Percentiles rank a stretch among this genome's conserved stretches.
Evolutionary conservation across 75 land plant species (phyloP).

Genomic region (Picea sitchensis): DNA sequence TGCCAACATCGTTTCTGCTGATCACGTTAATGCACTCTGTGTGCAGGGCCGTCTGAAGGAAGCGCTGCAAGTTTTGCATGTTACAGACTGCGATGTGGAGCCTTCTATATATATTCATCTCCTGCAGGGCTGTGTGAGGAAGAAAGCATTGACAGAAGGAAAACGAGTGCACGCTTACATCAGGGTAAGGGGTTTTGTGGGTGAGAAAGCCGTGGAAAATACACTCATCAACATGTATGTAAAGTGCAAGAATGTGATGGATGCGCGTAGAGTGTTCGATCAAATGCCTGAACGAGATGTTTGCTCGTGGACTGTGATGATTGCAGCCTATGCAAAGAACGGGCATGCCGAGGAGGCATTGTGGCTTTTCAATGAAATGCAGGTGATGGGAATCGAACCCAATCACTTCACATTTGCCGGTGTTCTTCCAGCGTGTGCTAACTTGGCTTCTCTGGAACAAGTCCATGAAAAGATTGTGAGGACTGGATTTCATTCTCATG

Average conservation of each 20-base stretch:
- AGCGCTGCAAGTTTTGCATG: no score
- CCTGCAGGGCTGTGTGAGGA: no score
- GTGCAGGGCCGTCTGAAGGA: no score
- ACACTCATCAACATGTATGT: slow-evolving; percentile 21
- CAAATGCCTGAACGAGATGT: slow-evolving; percentile 12
- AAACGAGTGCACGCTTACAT: no score
- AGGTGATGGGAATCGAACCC: slow-evolving; percentile 7
- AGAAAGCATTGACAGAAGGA: no score
- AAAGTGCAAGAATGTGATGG: slow-evolving; percentile 19
- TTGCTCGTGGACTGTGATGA: slow-evolving; percentile 17
- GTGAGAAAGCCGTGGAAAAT: not conserved
- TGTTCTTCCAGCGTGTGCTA: not conserved
- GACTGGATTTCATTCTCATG: not conserved
- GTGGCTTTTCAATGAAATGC: slow-evolving; percentile 25
- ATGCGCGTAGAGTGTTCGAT: slow-evolving; percentile 17
- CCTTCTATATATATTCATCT: no score
- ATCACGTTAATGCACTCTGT: no score
- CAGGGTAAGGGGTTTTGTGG: no score
- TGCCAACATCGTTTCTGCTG: no score
- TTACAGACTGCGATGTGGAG: no score
- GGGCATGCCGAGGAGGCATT: slow-evolving; percentile 10
- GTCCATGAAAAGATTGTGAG: not conserved
- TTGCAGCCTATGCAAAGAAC: slow-evolving; percentile 12
- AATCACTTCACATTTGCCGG: not conserved
- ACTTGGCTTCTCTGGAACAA: not conserved